Evolutionary conservation across 441 rosid species (phyloP), one percentile per base, ranked within the genome.

Genomic region (Populus tomentosa): DNA sequence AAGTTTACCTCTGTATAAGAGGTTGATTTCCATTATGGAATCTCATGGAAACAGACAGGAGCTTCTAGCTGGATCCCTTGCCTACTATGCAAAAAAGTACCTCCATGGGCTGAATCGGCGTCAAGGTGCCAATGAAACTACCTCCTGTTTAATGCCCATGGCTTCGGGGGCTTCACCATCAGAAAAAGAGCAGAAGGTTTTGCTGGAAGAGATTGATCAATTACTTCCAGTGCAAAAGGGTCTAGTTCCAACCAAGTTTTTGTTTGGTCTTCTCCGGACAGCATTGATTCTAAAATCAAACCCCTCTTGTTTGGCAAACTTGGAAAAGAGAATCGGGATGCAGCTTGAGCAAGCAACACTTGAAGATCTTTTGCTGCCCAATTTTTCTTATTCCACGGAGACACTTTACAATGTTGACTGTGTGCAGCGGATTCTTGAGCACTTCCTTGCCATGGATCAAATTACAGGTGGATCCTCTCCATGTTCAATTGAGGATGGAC

Each of bases 361-460:
- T 71, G 99, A 94, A 82, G 98, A 96, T 92, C 92, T 96, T 77
- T 86, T 96, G 83, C 90, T 96, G 94, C 98, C 99, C 74, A 91
- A 85, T 80, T 91, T 91, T 80, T 92, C 98, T 21, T 82, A 91
- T 79, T 89, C 98, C 40, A 91, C 86, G 90, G 98, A 96, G 85
- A 94, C 99, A 16, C 90, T 96, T 16, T 94, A 96, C 82, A 91
- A 96, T 70, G 97, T 96, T 42, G 98, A 96, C 78, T 92, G 95
- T 72, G 91, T 96, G 81, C 94, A 92, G 79, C 88, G 91, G 82
- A 90, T 94, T 78, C 84, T 94, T 8, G 91, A 91, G 53, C 96
- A 94, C 81, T 96, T 96, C 87, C 95, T 96, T 75, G 84, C 90
- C 65, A 84, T 87, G 84, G 95, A 92, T 81, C 98, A 90, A 83